Base-by-base conservation (phyloP, 2,329 filamentous ascomycete species). In the Aureobasidium vineae region DNA sequence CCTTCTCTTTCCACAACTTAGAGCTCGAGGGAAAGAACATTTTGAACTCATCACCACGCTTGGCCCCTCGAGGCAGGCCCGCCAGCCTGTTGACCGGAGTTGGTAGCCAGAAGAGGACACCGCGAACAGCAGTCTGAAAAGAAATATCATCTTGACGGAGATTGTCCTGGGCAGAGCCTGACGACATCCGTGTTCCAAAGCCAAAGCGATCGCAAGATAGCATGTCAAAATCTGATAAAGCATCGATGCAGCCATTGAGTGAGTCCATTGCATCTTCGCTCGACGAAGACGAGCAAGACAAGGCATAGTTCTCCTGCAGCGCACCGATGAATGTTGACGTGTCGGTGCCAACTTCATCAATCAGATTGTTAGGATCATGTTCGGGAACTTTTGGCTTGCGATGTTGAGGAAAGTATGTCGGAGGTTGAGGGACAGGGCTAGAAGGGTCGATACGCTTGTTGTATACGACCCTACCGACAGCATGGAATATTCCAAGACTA, bases 391-490 rank as follows among this genome's bases (percentile, higher is more conserved):
- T 82, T 8, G 75, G 74, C 61, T 81, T 76, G 38, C 75, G 73
- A 61, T 78, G 75, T 63, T 81, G 78, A 0, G 81, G 79, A 36
- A 82, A 77, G 72, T 79, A 81, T 47, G 76, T 72, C 23, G 81
- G 80, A 16, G 82, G 81, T 60, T 82, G 80, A 45, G 77, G 68
- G 3, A 78, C 71, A 52, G 74, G 72, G 52, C 76, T 71, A 15
- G 82, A 77, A 4, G 77, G 75, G 33, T 89, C 86, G 26, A 90
- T 84, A 53, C 95, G 86, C 76, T 97, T 99, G 80, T 99, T 99
- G 80, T 98, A 96, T 0, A 98, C 88, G 2, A 99, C 91, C 75
- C 95, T 97, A 3, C 94, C 95, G 15, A 98, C 90, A 0, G 95
- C 92, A 76, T 99, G 95, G 74, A 99, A 99, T 60, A 99, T 92